phyloP scores from a whole-genome alignment of 1,284 basidiomycete species.

The Ustilago nuda region DNA sequence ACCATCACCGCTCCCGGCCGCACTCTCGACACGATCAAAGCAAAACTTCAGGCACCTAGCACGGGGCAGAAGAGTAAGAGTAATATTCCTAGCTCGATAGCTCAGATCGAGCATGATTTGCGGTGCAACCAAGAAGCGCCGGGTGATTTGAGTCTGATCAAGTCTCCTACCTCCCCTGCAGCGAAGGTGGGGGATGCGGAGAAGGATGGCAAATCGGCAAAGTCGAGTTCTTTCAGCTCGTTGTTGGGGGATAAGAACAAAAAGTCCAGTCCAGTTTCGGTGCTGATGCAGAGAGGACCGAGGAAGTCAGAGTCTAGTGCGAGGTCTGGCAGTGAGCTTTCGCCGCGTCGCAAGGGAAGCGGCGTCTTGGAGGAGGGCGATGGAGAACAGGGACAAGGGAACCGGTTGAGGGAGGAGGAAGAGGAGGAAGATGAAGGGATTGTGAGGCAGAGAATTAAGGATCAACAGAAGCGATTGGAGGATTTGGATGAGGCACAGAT shows the following conservation, averaged over 20 bases:
- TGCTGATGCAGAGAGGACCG: slow-evolving; percentile 19
- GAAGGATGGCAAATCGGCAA: not conserved
- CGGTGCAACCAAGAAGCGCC: slow-evolving; percentile 25
- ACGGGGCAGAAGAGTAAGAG: slow-evolving; percentile 41
- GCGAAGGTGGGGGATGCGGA: not conserved
- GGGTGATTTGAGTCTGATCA: slow-evolving; percentile 13
- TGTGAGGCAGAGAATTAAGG: slow-evolving; percentile 31
- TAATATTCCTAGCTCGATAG: slow-evolving; percentile 25
- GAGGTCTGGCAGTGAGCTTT: not conserved
- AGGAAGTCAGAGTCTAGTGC: slow-evolving; percentile 2
- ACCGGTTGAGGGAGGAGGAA: slow-evolving; percentile 12
- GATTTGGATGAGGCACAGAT: slow-evolving; percentile 48
- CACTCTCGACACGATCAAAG: slow-evolving; percentile 36
- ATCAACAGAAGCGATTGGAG: slow-evolving; percentile 38
- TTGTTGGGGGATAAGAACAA: slow-evolving; percentile 13
- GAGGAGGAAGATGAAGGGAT: slow-evolving; percentile 35
- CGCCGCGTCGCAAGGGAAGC: slow-evolving; percentile 12
- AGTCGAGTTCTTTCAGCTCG: slow-evolving; percentile 21
- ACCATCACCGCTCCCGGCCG: slow-evolving; percentile 27
- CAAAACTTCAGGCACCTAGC: slow-evolving; percentile 32
- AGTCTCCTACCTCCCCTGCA: not conserved
- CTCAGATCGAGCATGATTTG: slow-evolving; percentile 29
- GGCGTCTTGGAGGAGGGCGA: slow-evolving; percentile 11
- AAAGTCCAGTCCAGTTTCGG: not conserved
- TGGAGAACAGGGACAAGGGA: not conserved